Evolutionary conservation across 306 rosid genomes (phyloP), one percentile per base, ranked within the genome.

Genomic region (barrel medic (Medicago truncatula)): DNA sequence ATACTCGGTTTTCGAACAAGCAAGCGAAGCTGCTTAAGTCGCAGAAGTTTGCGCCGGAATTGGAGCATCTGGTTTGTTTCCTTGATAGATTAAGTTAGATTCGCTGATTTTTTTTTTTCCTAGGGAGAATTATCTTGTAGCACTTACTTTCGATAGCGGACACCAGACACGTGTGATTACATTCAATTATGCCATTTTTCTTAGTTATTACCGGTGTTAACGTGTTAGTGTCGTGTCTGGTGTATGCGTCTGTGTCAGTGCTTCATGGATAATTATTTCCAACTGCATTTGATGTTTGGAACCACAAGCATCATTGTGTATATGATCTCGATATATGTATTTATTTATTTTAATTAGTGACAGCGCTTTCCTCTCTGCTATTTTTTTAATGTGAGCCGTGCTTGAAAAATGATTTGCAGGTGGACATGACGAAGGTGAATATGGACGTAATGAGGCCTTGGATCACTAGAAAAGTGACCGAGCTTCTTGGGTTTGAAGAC

Each of bases 1-100:
- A 96, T 88, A 92, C 99, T 40, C 84, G 99, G 41, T 96, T 96
- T 83, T 96, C 99, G 41, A 96, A 96, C 81, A 96, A 96, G 90
- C 97, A 96, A 80, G 97, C 97, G 16, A 96, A 92, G 89, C 86
- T 96, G 79, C 3, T 96, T 83, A 96, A 96, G 53, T 90, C 99
- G 46, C 99, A 96, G 86, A 96, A 96, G 88, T 96, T 96, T 71
- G 83, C 97, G n/a, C 90, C 98, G 2, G 98, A 96, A 76, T 82
- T 96, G 78, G 99, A 92, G 53, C 97, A 96, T 60, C 69, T 96
- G 98, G 99, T 96, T 80, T 8, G 93, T 85, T 64, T 69, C 20
- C 20, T 61, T 61, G 21, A n/a, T n/a, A n/a, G n/a, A 31, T 36
- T 61, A 34, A 61, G 41, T 61, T 13, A 25, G 17, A 59, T 59